phyloP scores from a whole-genome alignment of 2,329 filamentous ascomycete genomes.

The Didymella arachidicola region DNA sequence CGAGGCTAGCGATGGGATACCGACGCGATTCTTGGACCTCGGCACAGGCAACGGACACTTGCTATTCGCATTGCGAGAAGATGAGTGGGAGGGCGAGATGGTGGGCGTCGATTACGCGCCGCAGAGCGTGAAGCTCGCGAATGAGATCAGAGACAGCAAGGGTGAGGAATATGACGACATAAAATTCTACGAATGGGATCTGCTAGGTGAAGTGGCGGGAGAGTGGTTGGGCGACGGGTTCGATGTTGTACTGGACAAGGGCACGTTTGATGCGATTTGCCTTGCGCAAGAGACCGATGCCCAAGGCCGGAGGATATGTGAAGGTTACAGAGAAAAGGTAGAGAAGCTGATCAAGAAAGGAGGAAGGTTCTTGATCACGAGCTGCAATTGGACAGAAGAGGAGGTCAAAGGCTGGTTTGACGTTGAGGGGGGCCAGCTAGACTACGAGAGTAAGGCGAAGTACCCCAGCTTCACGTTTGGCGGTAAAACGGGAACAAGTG shows the following conservation, averaged over 20 bases:
- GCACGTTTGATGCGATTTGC: constrained; percentile 94
- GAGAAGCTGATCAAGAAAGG: constrained; percentile 72
- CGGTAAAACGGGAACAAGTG: constrained; percentile 84
- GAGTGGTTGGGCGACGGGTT: constrained; percentile 73
- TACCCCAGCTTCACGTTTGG: constrained; percentile 92
- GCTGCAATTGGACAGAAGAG: constrained; percentile 96
- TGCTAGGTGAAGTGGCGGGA: constrained; percentile 53
- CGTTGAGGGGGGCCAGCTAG: constrained; percentile 64
- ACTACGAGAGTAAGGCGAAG: constrained; percentile 71
- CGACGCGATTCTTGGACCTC: constrained; percentile 76
- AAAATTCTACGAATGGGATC: constrained; percentile 62
- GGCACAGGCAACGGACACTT: constrained; percentile 95
- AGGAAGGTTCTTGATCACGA: constrained; percentile 84
- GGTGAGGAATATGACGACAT: constrained; percentile 47
- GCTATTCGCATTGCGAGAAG: constrained; percentile 78
- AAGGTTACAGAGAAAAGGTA: constrained; percentile 76
- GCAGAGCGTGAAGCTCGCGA: constrained; percentile 76
- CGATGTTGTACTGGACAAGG: constrained; percentile 96
- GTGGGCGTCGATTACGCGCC: constrained; percentile 89
- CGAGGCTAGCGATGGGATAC: constrained; percentile 29
- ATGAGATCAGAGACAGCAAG: constrained; percentile 61
- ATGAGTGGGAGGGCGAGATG: constrained; percentile 73
- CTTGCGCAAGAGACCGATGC: constrained; percentile 66
- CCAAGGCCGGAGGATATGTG: constrained; percentile 69
- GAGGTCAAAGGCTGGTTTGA: constrained; percentile 85